Base-by-base conservation (phyloP, 139 green algal genomes). In the Edaphochlamys debaryana region DNA sequence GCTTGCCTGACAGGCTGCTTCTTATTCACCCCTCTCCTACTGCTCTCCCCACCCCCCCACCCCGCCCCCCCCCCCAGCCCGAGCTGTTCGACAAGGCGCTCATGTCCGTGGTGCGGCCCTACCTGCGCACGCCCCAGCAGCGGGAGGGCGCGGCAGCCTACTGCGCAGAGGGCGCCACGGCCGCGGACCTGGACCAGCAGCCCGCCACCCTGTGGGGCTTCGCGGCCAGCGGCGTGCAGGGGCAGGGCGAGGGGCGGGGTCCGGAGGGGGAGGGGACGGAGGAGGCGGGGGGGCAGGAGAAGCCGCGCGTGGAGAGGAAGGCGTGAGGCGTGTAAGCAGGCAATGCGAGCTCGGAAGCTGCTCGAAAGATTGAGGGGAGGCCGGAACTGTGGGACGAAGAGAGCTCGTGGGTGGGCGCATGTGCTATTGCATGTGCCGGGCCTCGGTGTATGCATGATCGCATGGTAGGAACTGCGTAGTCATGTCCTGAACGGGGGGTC, bases 71-170 rank as follows among this genome's bases (percentile, higher is more conserved):
- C 34, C 19, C 72, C 36, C 27, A 29, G 0, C 66, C 68, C 48
- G 78, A 84, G 78, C 48, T 84, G 48, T 84, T 84, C 36, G 78
- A 84, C 78, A 84, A 84, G 78, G 78, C 78, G 37, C 78, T 84
- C 27, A 68, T 32, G 42, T 32, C 41, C 0, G 78, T 84, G 66
- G 66, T 84, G 25, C 13, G 4, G 11, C 78, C 78, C 32, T 84
- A 84, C 66, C 66, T 84, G 20, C 0, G 3, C 4, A 50, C 60
- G 13, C 42, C 17, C 3, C 32, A 22, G 1, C 22, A 73, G 42
- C n/a, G 76, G 42, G 45, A 11, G 13, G 19, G 29, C 11, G 76
- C 76, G 4, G 63, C 45, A 6, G 62, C 62, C n/a, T 82, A 82
- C 41, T 42, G 22, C 56, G 62, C 76, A 5, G 76, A 41, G 17